These are phyloP conservation scores for Veloporphyrellus conicus DNA, from an alignment of 1,284 basidiomycete species.

Conservation along the genomic window DNA sequence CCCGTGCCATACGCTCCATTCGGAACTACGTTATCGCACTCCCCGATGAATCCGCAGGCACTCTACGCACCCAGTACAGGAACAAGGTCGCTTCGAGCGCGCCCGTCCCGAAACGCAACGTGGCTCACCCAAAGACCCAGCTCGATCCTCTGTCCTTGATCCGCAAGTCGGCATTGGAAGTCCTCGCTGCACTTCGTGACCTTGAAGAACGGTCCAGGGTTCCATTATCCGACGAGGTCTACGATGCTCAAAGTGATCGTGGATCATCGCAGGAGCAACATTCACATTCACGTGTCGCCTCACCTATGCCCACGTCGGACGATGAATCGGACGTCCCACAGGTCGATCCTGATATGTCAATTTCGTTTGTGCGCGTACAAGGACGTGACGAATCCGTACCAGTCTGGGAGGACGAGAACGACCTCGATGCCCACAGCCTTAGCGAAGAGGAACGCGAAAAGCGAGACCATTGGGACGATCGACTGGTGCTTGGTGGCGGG, in stretches of 20 bases:
- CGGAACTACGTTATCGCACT: conserved; percentile 77
- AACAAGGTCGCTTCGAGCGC: conserved; percentile 39
- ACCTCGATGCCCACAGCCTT: conserved; percentile 34
- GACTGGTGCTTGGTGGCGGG: conserved; percentile 68
- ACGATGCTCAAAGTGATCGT: conserved; percentile 69
- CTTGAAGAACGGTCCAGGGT: conserved; percentile 64
- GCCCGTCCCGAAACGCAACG: conserved; percentile 36
- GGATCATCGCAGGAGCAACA: conserved; percentile 39
- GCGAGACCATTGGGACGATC: conserved; percentile 72
- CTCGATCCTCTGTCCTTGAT: conserved; percentile 65
- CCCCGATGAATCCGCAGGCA: conserved; percentile 63
- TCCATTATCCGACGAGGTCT: conserved; percentile 67
- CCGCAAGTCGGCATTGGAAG: conserved; percentile 69
- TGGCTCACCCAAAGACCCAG: conserved; percentile 27
- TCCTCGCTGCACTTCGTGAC: conserved; percentile 66
- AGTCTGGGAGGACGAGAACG: conserved; percentile 75
- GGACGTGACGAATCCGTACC: conserved; percentile 62
- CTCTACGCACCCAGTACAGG: conserved; percentile 49
- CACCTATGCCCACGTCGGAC: conserved; percentile 41
- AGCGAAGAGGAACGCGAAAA: conserved; percentile 51
- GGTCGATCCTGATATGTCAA: conserved; percentile 54
- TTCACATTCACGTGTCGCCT: conserved; percentile 43
- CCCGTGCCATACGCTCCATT: conserved; percentile 70
- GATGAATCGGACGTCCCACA: conserved; percentile 39
- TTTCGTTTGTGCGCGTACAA: conserved; percentile 64